Evolutionary conservation across 179 eudicot genomes (phyloP).

Genomic region (Monotropa hypopitys): DNA sequence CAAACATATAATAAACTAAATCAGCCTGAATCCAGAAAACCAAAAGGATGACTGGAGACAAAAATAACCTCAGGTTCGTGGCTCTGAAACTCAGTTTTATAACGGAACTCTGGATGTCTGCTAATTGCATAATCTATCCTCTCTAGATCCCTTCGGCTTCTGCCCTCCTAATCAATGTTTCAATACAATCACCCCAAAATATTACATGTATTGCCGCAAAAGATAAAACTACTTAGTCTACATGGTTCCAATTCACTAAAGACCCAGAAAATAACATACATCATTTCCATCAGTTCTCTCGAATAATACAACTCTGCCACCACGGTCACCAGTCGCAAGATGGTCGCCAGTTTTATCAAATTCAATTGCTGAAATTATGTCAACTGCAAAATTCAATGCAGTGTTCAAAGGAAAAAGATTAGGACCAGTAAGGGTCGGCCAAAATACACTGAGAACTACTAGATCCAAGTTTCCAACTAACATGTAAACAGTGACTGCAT

Average conservation of each 20-base stretch:
- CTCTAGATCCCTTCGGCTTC: conserved; percentile 65
- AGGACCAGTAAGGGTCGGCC: neutral
- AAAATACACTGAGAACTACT: neutral
- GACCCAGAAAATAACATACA: conserved; percentile 17
- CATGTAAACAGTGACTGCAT: neutral
- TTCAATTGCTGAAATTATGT: conserved; percentile 59
- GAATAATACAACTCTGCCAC: conserved; percentile 49
- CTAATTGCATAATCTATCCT: conserved; percentile 44
- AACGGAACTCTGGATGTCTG: conserved; percentile 84
- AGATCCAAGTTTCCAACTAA: neutral
- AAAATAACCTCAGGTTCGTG: conserved; percentile 77
- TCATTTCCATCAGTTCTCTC: conserved; percentile 40
- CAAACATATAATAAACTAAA: conserved; percentile 5
- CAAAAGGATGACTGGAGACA: neutral
- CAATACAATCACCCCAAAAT: neutral
- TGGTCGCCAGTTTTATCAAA: conserved; percentile 57
- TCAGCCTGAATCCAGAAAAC: conserved; percentile 8
- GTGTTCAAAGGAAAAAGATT: conserved; percentile 7
- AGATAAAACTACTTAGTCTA: neutral
- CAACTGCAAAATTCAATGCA: conserved; percentile 32
- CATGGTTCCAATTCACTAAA: conserved; percentile 1
- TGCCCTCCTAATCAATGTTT: conserved; percentile 38
- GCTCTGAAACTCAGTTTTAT: conserved; percentile 92
- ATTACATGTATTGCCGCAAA: neutral
- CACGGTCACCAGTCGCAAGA: conserved; percentile 62